Conservation (phyloP, 2,329 filamentous ascomycete species). For the Aspergillus fijiensis region DNA sequence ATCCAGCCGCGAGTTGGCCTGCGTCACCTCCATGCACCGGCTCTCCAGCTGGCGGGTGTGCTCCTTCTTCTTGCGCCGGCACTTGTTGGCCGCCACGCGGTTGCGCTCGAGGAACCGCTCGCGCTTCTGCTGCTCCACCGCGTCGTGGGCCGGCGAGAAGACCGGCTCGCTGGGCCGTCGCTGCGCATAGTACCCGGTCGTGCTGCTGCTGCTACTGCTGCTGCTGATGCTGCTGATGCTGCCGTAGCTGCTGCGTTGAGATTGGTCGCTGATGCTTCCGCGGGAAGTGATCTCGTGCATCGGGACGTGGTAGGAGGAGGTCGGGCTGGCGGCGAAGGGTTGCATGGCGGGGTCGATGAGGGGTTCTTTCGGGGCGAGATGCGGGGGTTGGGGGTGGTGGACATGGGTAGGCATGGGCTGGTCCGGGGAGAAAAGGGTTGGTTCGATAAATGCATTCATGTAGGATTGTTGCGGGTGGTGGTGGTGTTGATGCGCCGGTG, state of each 20-base stretch:
- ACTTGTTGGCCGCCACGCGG: conserved; percentile 59
- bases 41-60: conserved; percentile 54
- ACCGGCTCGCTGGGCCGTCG: background rate
- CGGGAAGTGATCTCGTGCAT: conserved; percentile 5
- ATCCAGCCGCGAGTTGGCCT: conserved; percentile 33
- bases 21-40: conserved; percentile 35
- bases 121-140: conserved; percentile 35
- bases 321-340: background rate
- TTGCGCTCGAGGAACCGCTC: conserved; percentile 59
- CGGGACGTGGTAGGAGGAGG: background rate
- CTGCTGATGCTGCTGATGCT: background rate
- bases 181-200: background rate
- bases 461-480: background rate
- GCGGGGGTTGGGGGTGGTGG: background rate
- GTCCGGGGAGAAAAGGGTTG: background rate
- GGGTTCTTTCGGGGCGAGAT: background rate
- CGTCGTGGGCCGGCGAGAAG: background rate
- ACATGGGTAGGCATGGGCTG: background rate
- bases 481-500: too few relatives aligned
- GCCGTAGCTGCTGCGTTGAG: background rate
- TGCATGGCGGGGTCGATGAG: background rate
- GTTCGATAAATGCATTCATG: background rate
- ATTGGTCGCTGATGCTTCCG: background rate
- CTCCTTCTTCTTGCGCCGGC: conserved; percentile 63
- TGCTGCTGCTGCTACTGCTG: background rate